phyloP scores from a whole-genome alignment of 1,284 basidiomycete species.

The Coniferiporia weirii region DNA sequence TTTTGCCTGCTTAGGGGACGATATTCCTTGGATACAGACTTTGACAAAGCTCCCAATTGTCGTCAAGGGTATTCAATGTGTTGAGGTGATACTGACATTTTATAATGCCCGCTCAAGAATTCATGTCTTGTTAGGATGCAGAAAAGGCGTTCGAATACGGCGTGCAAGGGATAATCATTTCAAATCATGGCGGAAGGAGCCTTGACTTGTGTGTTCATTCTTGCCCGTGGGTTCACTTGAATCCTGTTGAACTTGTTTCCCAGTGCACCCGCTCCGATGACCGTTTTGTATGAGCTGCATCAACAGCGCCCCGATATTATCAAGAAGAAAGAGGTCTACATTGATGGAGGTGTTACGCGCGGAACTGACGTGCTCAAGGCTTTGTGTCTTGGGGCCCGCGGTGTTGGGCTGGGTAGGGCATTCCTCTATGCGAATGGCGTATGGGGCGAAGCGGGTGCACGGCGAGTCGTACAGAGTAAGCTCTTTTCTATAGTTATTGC shows the following conservation, averaged over 20 bases:
- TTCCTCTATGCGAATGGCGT: conserved; percentile 44
- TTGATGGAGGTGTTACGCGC: conserved; percentile 48
- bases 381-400: conserved; percentile 48
- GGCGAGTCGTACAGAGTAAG: conserved; percentile 17
- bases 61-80: conserved; percentile 44
- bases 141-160: conserved; percentile 48
- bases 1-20: conserved; percentile 22
- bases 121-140: conserved; percentile 28
- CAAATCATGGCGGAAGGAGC: conserved; percentile 42
- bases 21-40: conserved; percentile 37
- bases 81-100: conserved; percentile 28
- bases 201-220: conserved; percentile 26
- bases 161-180: conserved; percentile 42
- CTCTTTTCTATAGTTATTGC: not conserved
- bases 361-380: conserved; percentile 52
- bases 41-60: conserved; percentile 44
- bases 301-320: conserved; percentile 37
- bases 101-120: not conserved
- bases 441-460: conserved; percentile 15
- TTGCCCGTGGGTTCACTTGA: conserved; percentile 25
- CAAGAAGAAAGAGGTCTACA: conserved; percentile 34
- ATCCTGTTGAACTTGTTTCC: conserved; percentile 28
- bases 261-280: conserved; percentile 17
- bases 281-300: conserved; percentile 37
- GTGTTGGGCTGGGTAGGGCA: conserved; percentile 48